phyloP scores from a whole-genome alignment of 2,329 filamentous ascomycete species.

The Microdochium trichocladiopsis region DNA sequence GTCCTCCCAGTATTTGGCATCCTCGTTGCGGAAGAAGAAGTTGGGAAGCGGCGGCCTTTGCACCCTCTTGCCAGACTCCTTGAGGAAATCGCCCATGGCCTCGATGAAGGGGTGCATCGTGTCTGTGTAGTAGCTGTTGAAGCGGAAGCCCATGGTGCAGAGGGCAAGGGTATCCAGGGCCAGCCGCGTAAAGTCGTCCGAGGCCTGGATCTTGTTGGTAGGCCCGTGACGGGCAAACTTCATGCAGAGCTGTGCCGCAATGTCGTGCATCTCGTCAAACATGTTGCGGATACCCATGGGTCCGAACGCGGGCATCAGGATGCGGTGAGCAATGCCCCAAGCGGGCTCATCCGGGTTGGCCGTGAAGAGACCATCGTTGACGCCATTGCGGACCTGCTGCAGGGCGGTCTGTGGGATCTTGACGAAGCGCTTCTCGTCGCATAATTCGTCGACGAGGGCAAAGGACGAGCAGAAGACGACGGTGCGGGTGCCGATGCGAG shows the following conservation, averaged over 20 bases:
- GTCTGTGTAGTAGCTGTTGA: slow-evolving; percentile 68
- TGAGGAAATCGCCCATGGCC: slow-evolving; percentile 59
- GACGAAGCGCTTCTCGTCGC: slow-evolving; percentile 56
- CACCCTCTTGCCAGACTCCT: slow-evolving; percentile 44
- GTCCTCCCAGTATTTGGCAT: slow-evolving; percentile 44
- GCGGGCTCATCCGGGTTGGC: slow-evolving; percentile 43
- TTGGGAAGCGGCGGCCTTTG: slow-evolving; percentile 37
- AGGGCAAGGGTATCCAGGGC: slow-evolving; percentile 67
- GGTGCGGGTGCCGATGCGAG: slow-evolving; percentile 40
- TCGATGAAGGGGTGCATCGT: slow-evolving; percentile 63
- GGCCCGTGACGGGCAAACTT: slow-evolving; percentile 63
- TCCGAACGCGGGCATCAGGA: slow-evolving; percentile 63
- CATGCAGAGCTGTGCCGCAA: slow-evolving; percentile 56
- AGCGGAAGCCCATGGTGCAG: slow-evolving; percentile 64
- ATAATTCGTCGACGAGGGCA: slow-evolving; percentile 53
- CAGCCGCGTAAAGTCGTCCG: slow-evolving; percentile 65
- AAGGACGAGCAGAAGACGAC: slow-evolving; percentile 44
- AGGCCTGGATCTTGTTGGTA: slow-evolving; percentile 10
- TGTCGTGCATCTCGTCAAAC: slow-evolving; percentile 65
- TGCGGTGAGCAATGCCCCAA: slow-evolving; percentile 61
- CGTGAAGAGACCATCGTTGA: slow-evolving; percentile 49
- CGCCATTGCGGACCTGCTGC: slow-evolving; percentile 45
- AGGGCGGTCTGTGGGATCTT: slow-evolving; percentile 46
- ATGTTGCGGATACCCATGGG: slow-evolving; percentile 60
- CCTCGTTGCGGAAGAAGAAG: slow-evolving; percentile 40